These are phyloP conservation scores for Xerocomus potaroensis DNA, from an alignment of 768 basidiomycete genomes.

Conservation along the genomic window DNA sequence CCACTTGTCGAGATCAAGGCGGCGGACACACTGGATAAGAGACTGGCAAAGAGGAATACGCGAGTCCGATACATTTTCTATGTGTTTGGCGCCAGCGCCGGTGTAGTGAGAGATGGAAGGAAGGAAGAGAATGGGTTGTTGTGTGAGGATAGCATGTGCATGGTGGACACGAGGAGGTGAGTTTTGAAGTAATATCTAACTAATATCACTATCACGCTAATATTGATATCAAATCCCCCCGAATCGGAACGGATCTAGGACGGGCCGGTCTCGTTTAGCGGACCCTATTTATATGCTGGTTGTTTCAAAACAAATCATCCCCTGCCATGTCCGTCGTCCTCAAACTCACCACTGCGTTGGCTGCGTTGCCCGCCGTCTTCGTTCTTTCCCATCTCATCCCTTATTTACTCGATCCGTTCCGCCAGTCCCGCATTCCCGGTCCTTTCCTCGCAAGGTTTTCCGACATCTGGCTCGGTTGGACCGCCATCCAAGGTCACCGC, in stretches of 20 bases:
- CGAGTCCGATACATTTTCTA: constrained; percentile 18
- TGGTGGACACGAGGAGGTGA: too few species aligned
- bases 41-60: constrained; percentile 16
- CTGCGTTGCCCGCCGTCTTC: constrained; percentile 15
- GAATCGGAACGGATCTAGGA: too few species aligned
- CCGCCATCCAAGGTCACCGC: constrained; percentile 65
- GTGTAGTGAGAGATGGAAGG: constrained; percentile 7
- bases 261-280: too few species aligned
- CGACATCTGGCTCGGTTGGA: constrained; percentile 67
- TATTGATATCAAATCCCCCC: too few species aligned
- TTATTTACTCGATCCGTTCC: constrained; percentile 55
- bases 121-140: constrained; percentile 7
- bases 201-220: too few species aligned
- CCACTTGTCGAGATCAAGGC: constrained; percentile 15
- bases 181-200: too few species aligned
- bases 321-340: too few species aligned
- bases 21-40: constrained; percentile 17
- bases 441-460: constrained; percentile 69
- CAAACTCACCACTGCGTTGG: constrained; percentile 6
- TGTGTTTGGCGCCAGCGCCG: constrained; percentile 14
- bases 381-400: constrained; percentile 35
- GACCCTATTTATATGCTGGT: too few species aligned
- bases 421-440: constrained; percentile 62
- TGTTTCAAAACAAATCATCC: too few species aligned
- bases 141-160: too few species aligned